Percentiles rank a stretch among this genome's conserved stretches.
Evolutionary conservation across 352 stramenopile species (phyloP).

Genomic region (Globisporangium yorkense): DNA sequence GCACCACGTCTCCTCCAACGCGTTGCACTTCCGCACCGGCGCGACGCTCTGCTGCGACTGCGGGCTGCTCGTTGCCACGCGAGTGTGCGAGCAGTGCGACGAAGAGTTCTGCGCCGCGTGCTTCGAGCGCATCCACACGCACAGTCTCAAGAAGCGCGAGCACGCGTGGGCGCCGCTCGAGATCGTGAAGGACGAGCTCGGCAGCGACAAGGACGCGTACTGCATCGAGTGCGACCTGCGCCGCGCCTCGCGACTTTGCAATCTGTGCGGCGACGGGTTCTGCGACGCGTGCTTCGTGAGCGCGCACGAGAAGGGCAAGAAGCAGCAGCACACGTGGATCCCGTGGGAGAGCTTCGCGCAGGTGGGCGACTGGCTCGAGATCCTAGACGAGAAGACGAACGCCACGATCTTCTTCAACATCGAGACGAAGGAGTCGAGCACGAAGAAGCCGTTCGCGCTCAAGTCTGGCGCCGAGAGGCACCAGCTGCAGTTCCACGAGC

Average conservation of each 20-base stretch:
- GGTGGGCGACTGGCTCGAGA: conserved; percentile 69
- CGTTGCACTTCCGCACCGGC: conserved; percentile 46
- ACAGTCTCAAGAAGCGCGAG: conserved; percentile 22
- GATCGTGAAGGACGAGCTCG: conserved; percentile 50
- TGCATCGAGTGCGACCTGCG: conserved; percentile 67
- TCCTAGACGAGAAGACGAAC: conserved; percentile 42
- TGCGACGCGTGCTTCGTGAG: conserved; percentile 52
- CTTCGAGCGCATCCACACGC: conserved; percentile 32
- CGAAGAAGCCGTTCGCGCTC: conserved; percentile 40
- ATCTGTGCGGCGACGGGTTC: conserved; percentile 74
- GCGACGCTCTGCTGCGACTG: conserved; percentile 57
- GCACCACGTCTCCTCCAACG: conserved; percentile 28
- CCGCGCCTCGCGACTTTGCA: conserved; percentile 43
- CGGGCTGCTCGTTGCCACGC: conserved; percentile 26
- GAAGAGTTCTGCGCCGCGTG: conserved; percentile 56
- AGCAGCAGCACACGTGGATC: conserved; percentile 56
- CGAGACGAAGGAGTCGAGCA: conserved; percentile 70
- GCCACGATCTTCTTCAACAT: conserved; percentile 66
- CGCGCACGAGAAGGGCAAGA: conserved; percentile 52
- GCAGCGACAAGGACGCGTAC: conserved; percentile 45
- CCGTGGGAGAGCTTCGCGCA: conserved; percentile 43
- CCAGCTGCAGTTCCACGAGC: conserved; percentile 43
- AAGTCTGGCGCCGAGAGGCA: conserved; percentile 52
- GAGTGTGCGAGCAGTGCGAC: conserved; percentile 48
- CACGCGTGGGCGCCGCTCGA: conserved; percentile 41